Conservation (phyloP, 371 early-diverging fungal genomes). For the Syncephalis fuscata region DNA sequence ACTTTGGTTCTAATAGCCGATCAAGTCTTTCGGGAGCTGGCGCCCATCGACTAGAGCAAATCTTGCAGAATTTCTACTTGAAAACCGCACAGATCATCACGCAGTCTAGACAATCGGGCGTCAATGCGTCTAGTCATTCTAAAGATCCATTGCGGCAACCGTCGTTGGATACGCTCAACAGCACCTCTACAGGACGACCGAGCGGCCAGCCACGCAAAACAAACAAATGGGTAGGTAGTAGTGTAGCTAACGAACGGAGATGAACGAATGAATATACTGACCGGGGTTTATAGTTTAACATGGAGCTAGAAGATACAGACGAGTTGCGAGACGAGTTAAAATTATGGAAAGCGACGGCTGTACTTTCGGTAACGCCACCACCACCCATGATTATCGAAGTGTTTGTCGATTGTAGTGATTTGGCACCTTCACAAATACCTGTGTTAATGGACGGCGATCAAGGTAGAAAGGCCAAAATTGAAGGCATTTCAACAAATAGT, state of each 20-base stretch:
- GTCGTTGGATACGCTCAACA: not conserved
- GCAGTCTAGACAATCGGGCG: conserved; percentile 4
- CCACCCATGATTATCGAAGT: conserved; percentile 61
- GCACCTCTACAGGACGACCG: not conserved
- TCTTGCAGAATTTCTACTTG: conserved; percentile 7
- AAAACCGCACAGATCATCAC: conserved; percentile 8
- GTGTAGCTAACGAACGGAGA: not conserved
- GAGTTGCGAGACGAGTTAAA: conserved; percentile 45
- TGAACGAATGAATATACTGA: not conserved
- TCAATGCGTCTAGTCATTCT: not conserved
- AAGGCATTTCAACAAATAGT: conserved; percentile 10
- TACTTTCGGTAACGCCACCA: conserved; percentile 12
- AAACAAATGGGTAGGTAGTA: conserved; percentile 8
- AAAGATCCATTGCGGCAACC: not conserved
- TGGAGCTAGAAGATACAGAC: conserved; percentile 57
- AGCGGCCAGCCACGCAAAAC: not conserved
- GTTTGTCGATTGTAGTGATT: conserved; percentile 44
- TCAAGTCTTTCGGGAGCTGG: too few species aligned
- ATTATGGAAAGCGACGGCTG: conserved; percentile 37
- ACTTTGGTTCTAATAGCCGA: too few species aligned
- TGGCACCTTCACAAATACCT: conserved; percentile 30
- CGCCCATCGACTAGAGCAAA: not conserved
- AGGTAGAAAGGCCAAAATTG: conserved; percentile 22
- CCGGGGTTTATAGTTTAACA: conserved; percentile 42
- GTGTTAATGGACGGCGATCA: conserved; percentile 35